Evolutionary conservation across 225 moss, liverwort and hornwort genomes (phyloP).

Genomic region (Straminergon stramineum): DNA sequence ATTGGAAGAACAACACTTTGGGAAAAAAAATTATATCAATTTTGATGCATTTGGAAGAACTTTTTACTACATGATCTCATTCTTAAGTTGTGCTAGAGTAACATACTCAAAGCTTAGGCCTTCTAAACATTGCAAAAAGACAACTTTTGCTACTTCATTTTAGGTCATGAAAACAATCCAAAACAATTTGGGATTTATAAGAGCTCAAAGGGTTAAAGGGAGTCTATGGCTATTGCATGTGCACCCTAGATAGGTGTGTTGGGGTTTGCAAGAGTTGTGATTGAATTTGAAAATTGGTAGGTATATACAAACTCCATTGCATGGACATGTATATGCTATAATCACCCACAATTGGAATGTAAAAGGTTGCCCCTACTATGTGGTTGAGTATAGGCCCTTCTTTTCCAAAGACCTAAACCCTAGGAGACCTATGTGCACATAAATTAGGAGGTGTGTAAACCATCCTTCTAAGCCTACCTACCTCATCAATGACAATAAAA

Average conservation of each 20-base stretch:
- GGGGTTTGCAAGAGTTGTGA: neutral
- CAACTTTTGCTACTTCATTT: neutral
- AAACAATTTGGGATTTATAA: fast-evolving
- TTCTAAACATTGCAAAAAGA: neutral
- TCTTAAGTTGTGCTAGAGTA: neutral
- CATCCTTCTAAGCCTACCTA: neutral
- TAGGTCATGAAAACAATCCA: neutral
- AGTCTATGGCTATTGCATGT: neutral
- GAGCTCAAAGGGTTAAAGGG: fast-evolving
- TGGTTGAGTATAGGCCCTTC: fast-evolving
- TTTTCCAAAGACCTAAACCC: neutral
- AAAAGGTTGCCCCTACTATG: too few species aligned
- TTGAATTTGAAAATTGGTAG: neutral
- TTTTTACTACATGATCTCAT: neutral
- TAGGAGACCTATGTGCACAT: neutral
- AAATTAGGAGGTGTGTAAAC: fast-evolving
- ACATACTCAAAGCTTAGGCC: neutral
- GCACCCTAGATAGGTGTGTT: fast-evolving
- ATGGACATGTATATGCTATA: neutral
- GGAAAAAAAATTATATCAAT: fast-evolving
- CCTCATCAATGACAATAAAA: neutral
- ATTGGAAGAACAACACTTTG: neutral
- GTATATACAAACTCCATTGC: neutral
- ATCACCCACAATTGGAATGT: fast-evolving
- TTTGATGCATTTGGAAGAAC: neutral